These are phyloP conservation scores for Fusarium nematophilum DNA, from an alignment of 2,329 filamentous ascomycete genomes.

Conservation along the genomic window DNA sequence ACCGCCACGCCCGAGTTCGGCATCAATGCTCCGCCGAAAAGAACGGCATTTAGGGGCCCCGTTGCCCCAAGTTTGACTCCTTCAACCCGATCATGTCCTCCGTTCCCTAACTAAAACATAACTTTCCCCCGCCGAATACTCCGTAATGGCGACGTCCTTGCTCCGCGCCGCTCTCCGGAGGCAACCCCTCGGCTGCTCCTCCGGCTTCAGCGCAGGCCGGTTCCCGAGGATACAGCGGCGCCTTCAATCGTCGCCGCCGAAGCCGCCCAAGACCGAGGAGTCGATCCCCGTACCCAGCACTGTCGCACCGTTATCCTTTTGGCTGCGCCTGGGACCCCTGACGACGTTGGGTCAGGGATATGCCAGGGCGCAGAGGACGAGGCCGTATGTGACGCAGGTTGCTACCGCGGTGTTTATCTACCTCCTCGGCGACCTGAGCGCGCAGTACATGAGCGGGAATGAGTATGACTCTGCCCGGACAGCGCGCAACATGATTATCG, in stretches of 20 bases:
- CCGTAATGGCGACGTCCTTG: slow-evolving; percentile 33
- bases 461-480: slow-evolving; percentile 78
- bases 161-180: slow-evolving; percentile 32
- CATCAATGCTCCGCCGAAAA: slow-evolving; percentile 7
- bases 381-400: slow-evolving; percentile 85
- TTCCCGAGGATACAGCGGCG: slow-evolving; percentile 31
- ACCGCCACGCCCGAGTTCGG: slow-evolving; percentile 34
- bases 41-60: slow-evolving; percentile 1
- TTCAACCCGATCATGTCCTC: slow-evolving; percentile 19
- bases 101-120: background rate
- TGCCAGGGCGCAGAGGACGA: slow-evolving; percentile 74
- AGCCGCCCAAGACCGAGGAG: slow-evolving; percentile 25
- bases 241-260: slow-evolving; percentile 25
- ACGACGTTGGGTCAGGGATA: slow-evolving; percentile 69
- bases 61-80: slow-evolving; percentile 12
- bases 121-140: background rate
- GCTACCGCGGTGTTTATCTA: slow-evolving; percentile 82
- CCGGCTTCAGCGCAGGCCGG: slow-evolving; percentile 11
- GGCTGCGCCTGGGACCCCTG: slow-evolving; percentile 68
- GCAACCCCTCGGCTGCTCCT: slow-evolving; percentile 9
- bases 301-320: slow-evolving; percentile 55
- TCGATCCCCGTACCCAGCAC: slow-evolving; percentile 31
- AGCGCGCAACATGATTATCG: slow-evolving; percentile 77
- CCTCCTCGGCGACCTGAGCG: slow-evolving; percentile 79
- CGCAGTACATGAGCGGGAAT: slow-evolving; percentile 74